Percentiles rank a stretch among this genome's conserved stretches.
Evolutionary conservation across 768 basidiomycete species (phyloP).

Genomic region (Holtermannia corniformis): DNA sequence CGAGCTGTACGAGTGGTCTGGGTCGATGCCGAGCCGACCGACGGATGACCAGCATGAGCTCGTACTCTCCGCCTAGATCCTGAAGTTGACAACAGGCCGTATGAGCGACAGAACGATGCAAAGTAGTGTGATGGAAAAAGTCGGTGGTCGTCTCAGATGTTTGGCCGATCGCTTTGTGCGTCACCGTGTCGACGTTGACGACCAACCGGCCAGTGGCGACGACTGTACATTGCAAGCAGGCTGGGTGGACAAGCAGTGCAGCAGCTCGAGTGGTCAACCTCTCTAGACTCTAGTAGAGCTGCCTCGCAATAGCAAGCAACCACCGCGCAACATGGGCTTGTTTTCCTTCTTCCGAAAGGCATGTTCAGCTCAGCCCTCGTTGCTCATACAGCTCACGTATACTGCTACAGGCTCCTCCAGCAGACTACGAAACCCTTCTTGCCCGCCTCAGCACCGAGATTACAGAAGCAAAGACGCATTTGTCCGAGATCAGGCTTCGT

Average conservation of each 20-base stretch:
- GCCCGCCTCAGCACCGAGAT: slow-evolving; percentile 34
- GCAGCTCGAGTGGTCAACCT: no score
- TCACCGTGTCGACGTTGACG: not conserved
- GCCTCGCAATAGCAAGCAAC: no score
- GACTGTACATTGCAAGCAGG: no score
- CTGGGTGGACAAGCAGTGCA: no score
- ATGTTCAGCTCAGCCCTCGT: not conserved
- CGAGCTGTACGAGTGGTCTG: not conserved
- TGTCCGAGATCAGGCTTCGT: slow-evolving; percentile 36
- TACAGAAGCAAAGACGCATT: slow-evolving; percentile 32
- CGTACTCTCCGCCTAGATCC: no score
- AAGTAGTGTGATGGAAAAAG: not conserved
- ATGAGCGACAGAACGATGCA: no score
- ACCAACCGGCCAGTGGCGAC: not conserved
- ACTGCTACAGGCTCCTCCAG: slow-evolving; percentile 19
- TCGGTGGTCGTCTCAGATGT: not conserved
- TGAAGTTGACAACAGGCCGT: no score
- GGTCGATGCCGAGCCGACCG: not conserved
- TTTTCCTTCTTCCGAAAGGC: not conserved
- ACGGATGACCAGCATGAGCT: not conserved
- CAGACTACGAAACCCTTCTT: slow-evolving; percentile 40
- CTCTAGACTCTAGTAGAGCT: no score
- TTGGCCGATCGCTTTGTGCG: not conserved
- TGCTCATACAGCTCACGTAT: not conserved
- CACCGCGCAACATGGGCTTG: not conserved